Evolutionary conservation across 352 stramenopile species (phyloP).

Genomic region (Phytophthora pisi): DNA sequence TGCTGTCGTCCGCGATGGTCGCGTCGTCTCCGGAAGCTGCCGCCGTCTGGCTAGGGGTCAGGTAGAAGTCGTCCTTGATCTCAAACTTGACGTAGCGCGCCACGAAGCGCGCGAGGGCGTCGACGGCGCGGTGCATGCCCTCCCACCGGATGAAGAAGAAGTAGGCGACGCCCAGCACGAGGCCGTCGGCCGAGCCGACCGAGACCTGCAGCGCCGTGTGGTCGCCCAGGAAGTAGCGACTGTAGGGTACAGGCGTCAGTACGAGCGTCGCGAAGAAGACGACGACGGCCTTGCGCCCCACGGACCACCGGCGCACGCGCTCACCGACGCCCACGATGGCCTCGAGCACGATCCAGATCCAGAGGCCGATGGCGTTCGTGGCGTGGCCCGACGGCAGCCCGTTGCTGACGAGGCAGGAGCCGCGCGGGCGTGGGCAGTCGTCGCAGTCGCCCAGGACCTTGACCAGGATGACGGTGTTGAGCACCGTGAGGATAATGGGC

Average conservation of each 20-base stretch:
- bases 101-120: constrained; percentile 25
- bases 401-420: constrained; percentile 47
- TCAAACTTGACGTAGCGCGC: constrained; percentile 32
- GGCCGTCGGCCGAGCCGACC: constrained; percentile 36
- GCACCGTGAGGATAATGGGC: constrained; percentile 41
- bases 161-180: constrained; percentile 41
- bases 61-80: constrained; percentile 51
- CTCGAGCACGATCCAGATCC: constrained; percentile 48
- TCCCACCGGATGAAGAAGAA: constrained; percentile 47
- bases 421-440: constrained; percentile 41
- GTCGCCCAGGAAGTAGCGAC: constrained; percentile 53
- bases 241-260: constrained; percentile 49
- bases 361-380: constrained; percentile 52
- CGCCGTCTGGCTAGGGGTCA: constrained; percentile 18
- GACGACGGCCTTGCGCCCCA: constrained; percentile 16
- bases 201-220: constrained; percentile 46
- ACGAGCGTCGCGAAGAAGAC: constrained; percentile 27
- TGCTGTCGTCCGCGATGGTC: constrained; percentile 36
- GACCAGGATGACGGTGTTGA: constrained; percentile 50
- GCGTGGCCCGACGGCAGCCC: constrained; percentile 53
- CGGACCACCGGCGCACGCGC: constrained; percentile 28
- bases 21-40: constrained; percentile 20
- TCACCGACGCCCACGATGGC: constrained; percentile 34
- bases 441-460: constrained; percentile 41
- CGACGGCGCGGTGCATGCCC: constrained; percentile 32